Base-by-base conservation (phyloP, 495 filamentous ascomycete genomes). In the Saxophila tyrrhenica region DNA sequence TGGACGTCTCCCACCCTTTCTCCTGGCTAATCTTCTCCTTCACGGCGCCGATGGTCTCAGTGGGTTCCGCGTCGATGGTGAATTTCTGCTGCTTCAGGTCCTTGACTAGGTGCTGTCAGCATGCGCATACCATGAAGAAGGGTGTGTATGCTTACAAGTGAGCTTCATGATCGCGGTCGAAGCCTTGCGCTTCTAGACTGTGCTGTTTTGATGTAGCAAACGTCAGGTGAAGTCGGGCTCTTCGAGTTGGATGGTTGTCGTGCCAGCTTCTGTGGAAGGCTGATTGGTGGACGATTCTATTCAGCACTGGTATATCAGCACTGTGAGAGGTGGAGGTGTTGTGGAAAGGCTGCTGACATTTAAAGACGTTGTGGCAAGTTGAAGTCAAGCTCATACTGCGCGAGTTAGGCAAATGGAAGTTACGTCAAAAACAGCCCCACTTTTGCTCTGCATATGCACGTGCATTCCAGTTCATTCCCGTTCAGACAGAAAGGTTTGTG, bases 41-140 rank as follows among this genome's bases (percentile, higher is more conserved):
- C 63, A 98, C 76, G 56, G 87, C 72, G 52, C 82, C 82, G 62
- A 98, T 84, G 63, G 86, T 87, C 66, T 95, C 89, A 54, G 85
- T 84, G 51, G 90, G 88, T 68, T 97, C 92, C 55, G 84, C 87
- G 61, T 97, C 91, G 72, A 98, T 83, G 55, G 81, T 77, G 69
- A 98, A 98, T 77, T 95, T 96, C 65, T 95, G 87, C 68, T 97
- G 91, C 75, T 95, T 96, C 64, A 98, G 76, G 72, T 98, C 92
- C 78, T 87, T 89, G 78, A 89, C 29, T 35, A 13, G 7, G 29
- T 13, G 13, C 29, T 35, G 29, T 35, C 13, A 35, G 29, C 29
- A 87, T 54, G 84, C 87, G 70, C 88, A 79, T 79, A 87, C 86
- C 85, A 89, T 88, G 61, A 35, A n/a, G n/a, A 13, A 35, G 29